Evolutionary conservation across 306 rosid genomes (phyloP), one percentile per base, ranked within the genome.

Genomic region (Trichosanthes truncata): DNA sequence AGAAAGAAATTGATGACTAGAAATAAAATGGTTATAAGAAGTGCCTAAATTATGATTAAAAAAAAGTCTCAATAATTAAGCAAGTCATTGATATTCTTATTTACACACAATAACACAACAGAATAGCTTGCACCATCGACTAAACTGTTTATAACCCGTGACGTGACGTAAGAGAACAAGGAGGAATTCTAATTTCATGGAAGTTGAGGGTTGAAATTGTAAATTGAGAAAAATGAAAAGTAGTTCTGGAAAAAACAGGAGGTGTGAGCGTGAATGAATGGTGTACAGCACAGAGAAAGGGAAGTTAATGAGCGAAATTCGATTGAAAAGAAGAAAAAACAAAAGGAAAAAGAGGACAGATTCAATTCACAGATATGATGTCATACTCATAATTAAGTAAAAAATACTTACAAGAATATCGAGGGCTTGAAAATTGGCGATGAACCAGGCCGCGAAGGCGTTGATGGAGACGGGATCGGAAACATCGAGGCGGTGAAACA

Each of bases 321-420:
- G 7, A 21, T 18, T 2, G 43, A 15, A 76, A 12, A 3, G 3
- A 11, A 29, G 11, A n/a, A 1, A 4, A 10, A n/a, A 23, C 20
- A 15, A 52, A 18, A 21, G 57, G 3, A 0, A 59, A 21, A 59
- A 3, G 1, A 40, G 18, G 25, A 29, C 33, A 53, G 60, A 55
- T 55, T n/a, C 4, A n/a, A 43, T 43, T 9, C 14, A 43, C 0
- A 36, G 40, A 36, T 9, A 10, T 9, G 48, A 43, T 41, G 7
- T 9, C 9, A 9, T 38, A 40, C 45, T 6, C 9, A 40, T 40
- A 6, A 40, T 6, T n/a, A 20, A 26, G 2, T 1, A 1, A 29
- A 10, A 31, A 17, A 62, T 11, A 77, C 91, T 55, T 21, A 94
- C 98, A 9, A 94, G 97, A 79, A 95, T 90, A 48, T 95, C 97